Base-by-base conservation (phyloP, 352 stramenopile genomes). In the Pythium pyrilobum region DNA sequence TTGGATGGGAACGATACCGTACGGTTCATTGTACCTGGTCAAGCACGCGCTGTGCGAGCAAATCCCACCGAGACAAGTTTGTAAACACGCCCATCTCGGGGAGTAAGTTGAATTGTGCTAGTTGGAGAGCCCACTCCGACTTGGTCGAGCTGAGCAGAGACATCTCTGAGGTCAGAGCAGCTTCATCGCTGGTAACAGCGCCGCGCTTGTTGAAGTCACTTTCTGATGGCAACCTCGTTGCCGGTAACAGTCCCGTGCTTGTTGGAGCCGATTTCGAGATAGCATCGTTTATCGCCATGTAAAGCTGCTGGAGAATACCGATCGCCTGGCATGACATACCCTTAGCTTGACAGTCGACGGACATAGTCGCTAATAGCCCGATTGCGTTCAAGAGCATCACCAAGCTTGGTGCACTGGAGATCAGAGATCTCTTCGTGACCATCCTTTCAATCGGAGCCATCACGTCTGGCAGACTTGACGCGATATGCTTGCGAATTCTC, bases 11-110 rank as follows among this genome's bases (percentile, higher is more conserved):
- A n/a, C n/a, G n/a, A n/a, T n/a, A n/a, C n/a, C n/a, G n/a, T n/a
- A n/a, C n/a, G n/a, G n/a, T n/a, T n/a, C n/a, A n/a, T n/a, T n/a
- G n/a, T 38, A 61, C 53, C 44, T 61, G 53, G 34, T 61, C 53
- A 24, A 42, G 18, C 11, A 53, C 28, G 31, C 20, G 24, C 6
- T 10, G 13, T 11, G 21, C 53, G 18, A 48, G 10, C 9, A 42
- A 5, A 24, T 49, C 18, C 33, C 43, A 27, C 18, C 25, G 42
- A 20, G 15, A 23, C 21, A 45, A 11, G 9, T 16, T 28, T 9
- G 9, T 16, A 18, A 54, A 36, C 12, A 36, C 45, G 9, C 52
- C 52, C n/a, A 59, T 10, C 12, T 59, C 33, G 13, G 52, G 53
- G 4, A 61, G 21, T 27, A 61, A 31, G 1, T 34, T 24, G 45